These are phyloP conservation scores for Pseudogymnoascus sp. DNA, from an alignment of 2,329 filamentous ascomycete species.

Conservation along the genomic window DNA sequence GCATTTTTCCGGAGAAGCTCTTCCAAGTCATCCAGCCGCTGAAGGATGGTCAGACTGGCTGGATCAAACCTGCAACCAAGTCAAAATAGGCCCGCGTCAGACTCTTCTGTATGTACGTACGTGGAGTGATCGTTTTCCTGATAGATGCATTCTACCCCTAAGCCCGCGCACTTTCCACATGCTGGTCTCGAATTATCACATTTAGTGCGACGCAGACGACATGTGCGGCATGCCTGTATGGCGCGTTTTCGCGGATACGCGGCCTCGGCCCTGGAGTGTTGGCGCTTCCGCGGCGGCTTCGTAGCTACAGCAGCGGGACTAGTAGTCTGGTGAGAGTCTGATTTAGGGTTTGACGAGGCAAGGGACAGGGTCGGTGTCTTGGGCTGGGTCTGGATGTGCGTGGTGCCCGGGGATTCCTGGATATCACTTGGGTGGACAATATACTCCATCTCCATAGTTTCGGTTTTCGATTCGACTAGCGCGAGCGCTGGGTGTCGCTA, in stretches of 20 bases:
- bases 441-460: conserved; percentile 7
- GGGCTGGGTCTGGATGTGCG: background rate
- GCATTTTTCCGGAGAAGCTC: conserved; percentile 11
- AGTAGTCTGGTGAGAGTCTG: background rate
- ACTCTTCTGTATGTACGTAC: background rate
- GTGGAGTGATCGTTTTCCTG: conserved; percentile 16
- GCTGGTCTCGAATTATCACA: conserved; percentile 28
- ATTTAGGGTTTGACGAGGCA: background rate
- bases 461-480: background rate
- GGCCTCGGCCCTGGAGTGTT: background rate
- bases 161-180: conserved; percentile 25
- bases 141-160: conserved; percentile 27
- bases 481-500: background rate
- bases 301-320: background rate
- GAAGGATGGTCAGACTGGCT: conserved; percentile 14
- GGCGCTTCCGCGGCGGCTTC: conserved; percentile 4
- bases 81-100: background rate
- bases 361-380: conserved; percentile 2
- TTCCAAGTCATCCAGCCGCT: conserved; percentile 13
- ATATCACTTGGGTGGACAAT: conserved; percentile 7
- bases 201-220: conserved; percentile 26
- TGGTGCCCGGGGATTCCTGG: background rate
- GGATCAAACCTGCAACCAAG: conserved; percentile 11
- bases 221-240: conserved; percentile 27
- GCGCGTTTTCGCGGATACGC: conserved; percentile 25